Evolutionary conservation across 768 basidiomycete genomes (phyloP).

Genomic region (Suillus plorans): DNA sequence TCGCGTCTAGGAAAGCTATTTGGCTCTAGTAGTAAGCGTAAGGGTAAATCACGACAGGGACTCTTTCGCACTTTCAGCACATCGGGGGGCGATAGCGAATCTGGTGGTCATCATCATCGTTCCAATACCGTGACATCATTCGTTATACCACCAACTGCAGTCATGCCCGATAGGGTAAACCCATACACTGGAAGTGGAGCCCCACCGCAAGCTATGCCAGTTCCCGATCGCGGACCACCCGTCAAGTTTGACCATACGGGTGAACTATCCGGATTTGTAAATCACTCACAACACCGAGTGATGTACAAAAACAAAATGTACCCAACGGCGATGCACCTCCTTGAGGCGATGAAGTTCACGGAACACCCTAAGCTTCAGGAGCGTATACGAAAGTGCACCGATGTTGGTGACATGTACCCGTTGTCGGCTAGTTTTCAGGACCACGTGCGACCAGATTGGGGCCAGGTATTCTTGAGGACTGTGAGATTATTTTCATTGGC

Average conservation of each 20-base stretch:
- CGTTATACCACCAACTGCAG: slow-evolving; percentile 19
- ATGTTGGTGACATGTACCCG: slow-evolving; percentile 37
- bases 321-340: slow-evolving; percentile 73
- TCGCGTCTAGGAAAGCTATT: slow-evolving; percentile 22
- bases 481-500: slow-evolving; percentile 30
- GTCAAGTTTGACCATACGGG: slow-evolving; percentile 44
- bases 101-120: slow-evolving; percentile 19
- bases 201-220: slow-evolving; percentile 18
- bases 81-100: slow-evolving; percentile 16
- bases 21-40: slow-evolving; percentile 34
- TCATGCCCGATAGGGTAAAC: slow-evolving; percentile 6
- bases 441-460: slow-evolving; percentile 58
- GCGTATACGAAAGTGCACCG: slow-evolving; percentile 46
- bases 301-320: slow-evolving; percentile 54
- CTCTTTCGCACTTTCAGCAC: slow-evolving; percentile 47
- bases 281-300: slow-evolving; percentile 64
- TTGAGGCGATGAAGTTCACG: slow-evolving; percentile 72
- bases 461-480: slow-evolving; percentile 43
- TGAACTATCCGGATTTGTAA: slow-evolving; percentile 53
- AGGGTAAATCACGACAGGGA: slow-evolving; percentile 35
- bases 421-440: slow-evolving; percentile 33
- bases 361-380: slow-evolving; percentile 54
- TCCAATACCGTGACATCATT: slow-evolving; percentile 21
- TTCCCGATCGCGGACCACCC: slow-evolving; percentile 18
- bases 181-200: slow-evolving; percentile 9